These are phyloP conservation scores for Stemphylium beticola DNA, from an alignment of 2,329 filamentous ascomycete genomes.

Conservation along the genomic window DNA sequence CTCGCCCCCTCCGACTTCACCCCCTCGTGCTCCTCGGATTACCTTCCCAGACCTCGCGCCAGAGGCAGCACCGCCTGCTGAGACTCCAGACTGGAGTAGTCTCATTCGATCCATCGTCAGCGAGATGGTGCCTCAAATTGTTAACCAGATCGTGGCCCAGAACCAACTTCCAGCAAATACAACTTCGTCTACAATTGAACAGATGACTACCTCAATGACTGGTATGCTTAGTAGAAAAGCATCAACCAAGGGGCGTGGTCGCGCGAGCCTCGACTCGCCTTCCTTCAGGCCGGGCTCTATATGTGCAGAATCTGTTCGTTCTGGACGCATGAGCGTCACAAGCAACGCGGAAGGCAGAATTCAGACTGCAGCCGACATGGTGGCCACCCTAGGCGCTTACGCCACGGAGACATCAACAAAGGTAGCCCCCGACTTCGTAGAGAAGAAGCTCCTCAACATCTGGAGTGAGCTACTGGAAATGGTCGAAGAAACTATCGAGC, in stretches of 20 bases:
- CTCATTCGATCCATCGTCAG: constrained; percentile 42
- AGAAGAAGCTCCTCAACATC: constrained; percentile 40
- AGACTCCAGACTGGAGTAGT: constrained; percentile 33
- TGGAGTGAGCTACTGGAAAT: constrained; percentile 44
- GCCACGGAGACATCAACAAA: constrained; percentile 37
- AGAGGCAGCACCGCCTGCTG: constrained; percentile 4
- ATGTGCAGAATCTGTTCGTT: constrained; percentile 26
- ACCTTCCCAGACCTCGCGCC: constrained; percentile 14
- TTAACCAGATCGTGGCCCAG: constrained; percentile 39
- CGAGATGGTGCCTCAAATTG: constrained; percentile 44
- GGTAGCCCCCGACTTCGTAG: constrained; percentile 40
- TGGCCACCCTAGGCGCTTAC: constrained; percentile 38
- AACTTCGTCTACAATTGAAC: constrained; percentile 28
- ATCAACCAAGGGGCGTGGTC: constrained; percentile 32
- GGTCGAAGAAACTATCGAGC: constrained; percentile 42
- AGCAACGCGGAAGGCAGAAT: constrained; percentile 41
- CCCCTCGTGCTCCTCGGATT: constrained; percentile 24
- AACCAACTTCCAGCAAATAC: constrained; percentile 30
- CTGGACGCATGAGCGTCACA: constrained; percentile 35
- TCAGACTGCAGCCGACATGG: constrained; percentile 42
- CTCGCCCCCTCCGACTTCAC: constrained; percentile 25
- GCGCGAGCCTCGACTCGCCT: constrained; percentile 30
- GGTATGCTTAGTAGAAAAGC: constrained; percentile 35
- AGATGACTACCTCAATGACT: constrained; percentile 41
- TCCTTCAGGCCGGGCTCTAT: constrained; percentile 18